A percentile compares a stretch with the other conserved stretches of the same genome.
Conservation (phyloP, 78 protist genomes). For the Chrysochromulina tobinii region DNA sequence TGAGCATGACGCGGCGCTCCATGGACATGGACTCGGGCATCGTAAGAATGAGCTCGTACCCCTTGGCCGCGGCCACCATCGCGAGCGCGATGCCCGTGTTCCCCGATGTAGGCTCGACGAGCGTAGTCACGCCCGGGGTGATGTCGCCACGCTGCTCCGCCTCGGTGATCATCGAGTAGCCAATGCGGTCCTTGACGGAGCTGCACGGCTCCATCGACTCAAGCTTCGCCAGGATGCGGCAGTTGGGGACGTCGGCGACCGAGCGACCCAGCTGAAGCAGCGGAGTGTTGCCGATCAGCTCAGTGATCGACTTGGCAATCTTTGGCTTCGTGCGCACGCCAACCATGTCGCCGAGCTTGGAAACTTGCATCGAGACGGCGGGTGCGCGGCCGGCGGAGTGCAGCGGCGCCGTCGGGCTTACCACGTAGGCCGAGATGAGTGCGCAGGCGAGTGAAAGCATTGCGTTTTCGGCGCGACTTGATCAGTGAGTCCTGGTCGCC, state of each 20-base stretch:
- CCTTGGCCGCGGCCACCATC: constrained; percentile 40
- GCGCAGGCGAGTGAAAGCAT: too few relatives aligned
- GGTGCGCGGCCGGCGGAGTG: not conserved
- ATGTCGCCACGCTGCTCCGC: constrained; percentile 79
- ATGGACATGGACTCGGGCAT: constrained; percentile 61
- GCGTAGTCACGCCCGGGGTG: constrained; percentile 71
- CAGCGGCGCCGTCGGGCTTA: too few relatives aligned
- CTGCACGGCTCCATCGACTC: constrained; percentile 95
- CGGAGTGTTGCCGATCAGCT: constrained; percentile 63
- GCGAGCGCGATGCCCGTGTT: constrained; percentile 60
- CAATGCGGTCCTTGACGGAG: constrained; percentile 87
- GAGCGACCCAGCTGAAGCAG: not conserved
- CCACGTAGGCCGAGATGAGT: too few relatives aligned
- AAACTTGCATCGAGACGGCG: not conserved
- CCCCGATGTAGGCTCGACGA: constrained; percentile 62
- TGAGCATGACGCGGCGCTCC: constrained; percentile 47
- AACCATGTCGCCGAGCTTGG: not conserved
- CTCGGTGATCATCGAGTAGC: constrained; percentile 34
- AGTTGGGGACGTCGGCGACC: not conserved
- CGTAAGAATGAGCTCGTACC: constrained; percentile 16
- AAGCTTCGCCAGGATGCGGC: constrained; percentile 76
- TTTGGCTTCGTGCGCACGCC: not conserved
- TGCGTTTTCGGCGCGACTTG: too few relatives aligned
- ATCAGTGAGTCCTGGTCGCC: too few relatives aligned
- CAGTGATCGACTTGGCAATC: constrained; percentile 16